A percentile compares a stretch with the other conserved stretches of the same genome.
Conservation (phyloP, 164 flowering plant genomes). For the Pachysandra terminalis region DNA sequence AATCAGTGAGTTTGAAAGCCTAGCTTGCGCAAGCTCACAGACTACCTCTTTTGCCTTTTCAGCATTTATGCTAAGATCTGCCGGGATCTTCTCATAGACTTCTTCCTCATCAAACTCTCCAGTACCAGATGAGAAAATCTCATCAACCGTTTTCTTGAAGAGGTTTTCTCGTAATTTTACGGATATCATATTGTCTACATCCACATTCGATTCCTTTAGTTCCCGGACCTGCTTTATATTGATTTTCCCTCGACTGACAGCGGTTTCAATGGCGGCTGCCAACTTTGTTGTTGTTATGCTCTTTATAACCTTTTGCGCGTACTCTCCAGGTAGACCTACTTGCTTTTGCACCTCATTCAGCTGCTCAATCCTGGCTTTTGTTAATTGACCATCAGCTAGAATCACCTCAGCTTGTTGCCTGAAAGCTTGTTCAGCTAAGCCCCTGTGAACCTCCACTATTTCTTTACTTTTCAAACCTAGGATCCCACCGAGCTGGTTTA, state of each 20-base stretch:
- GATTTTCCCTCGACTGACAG: conserved; percentile 67
- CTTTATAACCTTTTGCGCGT: conserved; percentile 82
- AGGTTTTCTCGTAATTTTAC: conserved; percentile 64
- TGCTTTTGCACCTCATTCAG: conserved; percentile 72
- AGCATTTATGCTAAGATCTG: conserved; percentile 63
- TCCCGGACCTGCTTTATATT: conserved; percentile 79
- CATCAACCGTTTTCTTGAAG: conserved; percentile 83
- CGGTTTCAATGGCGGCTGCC: conserved; percentile 84
- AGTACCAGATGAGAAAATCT: conserved; percentile 89
- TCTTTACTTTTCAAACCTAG: conserved; percentile 67
- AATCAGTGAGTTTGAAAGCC: conserved; percentile 71
- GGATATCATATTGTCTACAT: conserved; percentile 67
- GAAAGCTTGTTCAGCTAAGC: conserved; percentile 86
- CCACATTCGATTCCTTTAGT: conserved; percentile 70
- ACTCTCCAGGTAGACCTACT: conserved; percentile 73
- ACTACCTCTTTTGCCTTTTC: conserved; percentile 74
- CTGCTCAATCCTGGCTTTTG: conserved; percentile 75
- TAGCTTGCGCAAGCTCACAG: conserved; percentile 64
- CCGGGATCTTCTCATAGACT: conserved; percentile 72
- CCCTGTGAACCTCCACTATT: conserved; percentile 65
- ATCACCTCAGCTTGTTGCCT: conserved; percentile 86
- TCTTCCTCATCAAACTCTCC: conserved; percentile 93
- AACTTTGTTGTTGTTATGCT: conserved; percentile 77
- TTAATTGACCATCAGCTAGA: conserved; percentile 89
- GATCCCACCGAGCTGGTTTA: conserved; percentile 78